Evolutionary conservation across 2,329 filamentous ascomycete species (phyloP), one percentile per base, ranked within the genome.

Genomic region (Tolypocladium tundrense): DNA sequence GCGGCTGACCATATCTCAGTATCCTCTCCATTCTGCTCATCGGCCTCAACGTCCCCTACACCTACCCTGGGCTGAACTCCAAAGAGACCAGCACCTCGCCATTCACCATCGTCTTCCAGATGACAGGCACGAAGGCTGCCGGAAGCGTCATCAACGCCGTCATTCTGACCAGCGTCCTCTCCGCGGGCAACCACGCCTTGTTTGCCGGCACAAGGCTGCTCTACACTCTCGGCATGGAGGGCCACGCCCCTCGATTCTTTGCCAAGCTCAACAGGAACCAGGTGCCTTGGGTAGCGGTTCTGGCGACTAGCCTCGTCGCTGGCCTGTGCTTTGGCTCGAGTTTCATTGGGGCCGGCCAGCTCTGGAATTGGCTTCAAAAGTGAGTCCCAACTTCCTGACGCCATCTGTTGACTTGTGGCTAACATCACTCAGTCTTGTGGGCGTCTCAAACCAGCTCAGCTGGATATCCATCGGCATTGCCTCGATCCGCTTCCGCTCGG

Each of bases 341-440:
- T 64, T 86, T 85, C 61, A 86, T 87, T 56, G 83, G 84, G 0
- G 84, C 84, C 0, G 84, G 85, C 0, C 77, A 87, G 62, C 70
- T 87, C 5, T 87, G 84, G 84, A 79, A 77, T 1, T 87, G 85
- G 84, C 70, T 87, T 21, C 84, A 87, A 66, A 86, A 87, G 78
- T 80, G 69, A 64, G 73, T 67, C 2, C 8, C 27, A 19, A 10
- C 27, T 33, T 13, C 3, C 27, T 54, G 14, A 39, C 27, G 35
- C 33, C 16, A 5, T 14, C 24, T 31, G 54, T 54, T 19, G 51
- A 35, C n/a, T 19, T 14, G 8, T 5, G 27, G 60, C 65, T 62
- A 27, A 54, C 37, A 33, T 51, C 24, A 7, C 19, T 2, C 54
- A 80, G 77, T 59, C 79, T 88, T 52, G 83, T 88, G 57, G 84